phyloP scores from a whole-genome alignment of 2,329 filamentous ascomycete species.

The Fusarium musae region DNA sequence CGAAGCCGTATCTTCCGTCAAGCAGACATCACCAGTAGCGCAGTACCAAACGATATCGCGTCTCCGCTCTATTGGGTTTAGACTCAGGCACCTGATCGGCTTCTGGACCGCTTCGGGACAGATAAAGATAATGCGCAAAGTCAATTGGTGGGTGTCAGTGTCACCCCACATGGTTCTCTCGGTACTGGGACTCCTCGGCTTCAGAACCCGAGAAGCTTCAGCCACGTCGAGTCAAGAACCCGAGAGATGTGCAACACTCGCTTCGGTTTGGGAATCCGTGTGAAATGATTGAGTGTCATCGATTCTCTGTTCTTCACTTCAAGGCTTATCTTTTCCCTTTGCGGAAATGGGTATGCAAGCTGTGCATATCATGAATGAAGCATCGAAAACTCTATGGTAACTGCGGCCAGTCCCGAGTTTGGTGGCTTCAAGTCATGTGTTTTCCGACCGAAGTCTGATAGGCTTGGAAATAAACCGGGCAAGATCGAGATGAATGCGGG shows the following conservation, averaged over 20 bases:
- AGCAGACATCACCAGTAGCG: background rate
- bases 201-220: background rate
- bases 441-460: background rate
- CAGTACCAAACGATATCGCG: background rate
- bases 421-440: background rate
- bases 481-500: background rate
- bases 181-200: background rate
- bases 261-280: background rate
- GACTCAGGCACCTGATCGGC: constrained; percentile 5
- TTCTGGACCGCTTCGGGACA: background rate
- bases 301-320: background rate
- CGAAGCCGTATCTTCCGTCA: background rate
- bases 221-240: background rate
- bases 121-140: background rate
- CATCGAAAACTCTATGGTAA: background rate
- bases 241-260: background rate
- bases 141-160: background rate
- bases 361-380: background rate
- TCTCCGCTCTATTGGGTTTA: background rate
- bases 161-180: background rate
- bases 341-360: background rate
- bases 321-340: background rate
- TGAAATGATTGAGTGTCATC: background rate
- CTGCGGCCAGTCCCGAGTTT: background rate
- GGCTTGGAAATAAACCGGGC: background rate